A percentile compares a stretch with the other conserved stretches of the same genome.
These are phyloP conservation scores for Flaveria trinervia DNA, from an alignment of 129 eudicot genomes.

Conservation along the genomic window DNA sequence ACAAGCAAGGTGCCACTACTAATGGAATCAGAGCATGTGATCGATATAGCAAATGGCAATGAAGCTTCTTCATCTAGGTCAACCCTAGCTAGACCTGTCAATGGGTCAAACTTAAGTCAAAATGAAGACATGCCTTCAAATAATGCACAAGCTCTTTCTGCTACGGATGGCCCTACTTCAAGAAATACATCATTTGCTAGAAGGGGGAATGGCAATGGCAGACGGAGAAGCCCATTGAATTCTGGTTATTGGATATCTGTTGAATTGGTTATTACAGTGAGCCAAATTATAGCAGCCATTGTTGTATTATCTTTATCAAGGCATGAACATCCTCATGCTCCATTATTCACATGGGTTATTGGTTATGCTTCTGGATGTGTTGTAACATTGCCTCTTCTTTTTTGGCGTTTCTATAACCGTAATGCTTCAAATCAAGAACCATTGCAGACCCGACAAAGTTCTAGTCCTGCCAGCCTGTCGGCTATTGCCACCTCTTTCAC, in stretches of 20 bases:
- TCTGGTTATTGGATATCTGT: constrained; percentile 93
- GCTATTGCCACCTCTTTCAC: constrained; percentile 41
- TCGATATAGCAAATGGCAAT: constrained; percentile 65
- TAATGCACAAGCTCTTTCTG: constrained; percentile 48
- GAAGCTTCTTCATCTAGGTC: constrained; percentile 75
- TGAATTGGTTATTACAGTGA: constrained; percentile 74
- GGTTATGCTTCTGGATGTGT: constrained; percentile 97
- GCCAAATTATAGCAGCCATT: constrained; percentile 86
- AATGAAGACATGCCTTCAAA: constrained; percentile 53
- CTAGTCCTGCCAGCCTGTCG: constrained; percentile 43
- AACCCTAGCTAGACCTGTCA: constrained; percentile 48
- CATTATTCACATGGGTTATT: constrained; percentile 76
- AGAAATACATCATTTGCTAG: constrained; percentile 72
- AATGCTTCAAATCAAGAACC: constrained; percentile 72
- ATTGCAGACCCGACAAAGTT: constrained; percentile 51
- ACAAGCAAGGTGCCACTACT: constrained; percentile 49
- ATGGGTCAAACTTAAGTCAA: constrained; percentile 44
- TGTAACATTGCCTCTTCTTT: constrained; percentile 88
- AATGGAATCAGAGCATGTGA: constrained; percentile 78
- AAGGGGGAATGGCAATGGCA: constrained; percentile 56
- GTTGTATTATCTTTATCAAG: constrained; percentile 76
- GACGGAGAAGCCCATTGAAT: constrained; percentile 89
- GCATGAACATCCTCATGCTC: constrained; percentile 82
- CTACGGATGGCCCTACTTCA: constrained; percentile 50
- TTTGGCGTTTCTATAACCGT: constrained; percentile 84